Base-by-base conservation (phyloP, 2,329 filamentous ascomycete species). In the Scytalidium sp. region DNA sequence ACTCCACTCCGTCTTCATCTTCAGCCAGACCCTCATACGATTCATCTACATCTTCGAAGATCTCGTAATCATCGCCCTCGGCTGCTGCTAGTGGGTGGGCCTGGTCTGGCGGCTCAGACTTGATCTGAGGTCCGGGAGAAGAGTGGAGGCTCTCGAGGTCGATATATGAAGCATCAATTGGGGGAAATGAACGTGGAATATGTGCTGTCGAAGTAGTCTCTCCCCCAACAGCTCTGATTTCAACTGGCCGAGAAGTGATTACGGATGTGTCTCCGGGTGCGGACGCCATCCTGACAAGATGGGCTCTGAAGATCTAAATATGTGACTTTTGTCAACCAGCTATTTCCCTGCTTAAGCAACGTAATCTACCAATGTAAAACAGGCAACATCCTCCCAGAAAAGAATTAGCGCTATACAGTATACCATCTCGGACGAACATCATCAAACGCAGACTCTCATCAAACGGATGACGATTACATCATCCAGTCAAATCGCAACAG, bases 11-110 rank as follows among this genome's bases (percentile, higher is more conserved):
- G 51, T 60, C 49, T 22, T 43, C 46, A 17, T 58, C 52, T 45
- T 61, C 55, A 2, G 54, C 56, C 21, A 61, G 55, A 3, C 49
- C 54, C 39, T 51, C 58, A 25, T 59, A 57, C 7, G 56, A 51
- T 25, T 49, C 36, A 48, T 60, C 60, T n/a, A 60, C 56, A 48
- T 62, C 61, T 36, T 60, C 56, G 45, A 60, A 60, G 41, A 59
- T 61, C 45, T 60, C 54, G 19, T 56, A 55, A 41, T 41, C 43
- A 17, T 56, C 45, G 13, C 41, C 45, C 19, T 43, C 45, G 32
- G 54, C 50, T 3, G 55, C 51, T 40, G 51, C 17, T 19, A 21
- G 53, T 11, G 39, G 43, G 36, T 55, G 51, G n/a, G 56, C 40
- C n/a, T 49, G 54, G n/a, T 56, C 51, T 15, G 46, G 36, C 11